Percentiles rank a stretch among this genome's conserved stretches.
phyloP scores from a whole-genome alignment of 169 alveolate genomes.

The Cyclospora cayetanensis region DNA sequence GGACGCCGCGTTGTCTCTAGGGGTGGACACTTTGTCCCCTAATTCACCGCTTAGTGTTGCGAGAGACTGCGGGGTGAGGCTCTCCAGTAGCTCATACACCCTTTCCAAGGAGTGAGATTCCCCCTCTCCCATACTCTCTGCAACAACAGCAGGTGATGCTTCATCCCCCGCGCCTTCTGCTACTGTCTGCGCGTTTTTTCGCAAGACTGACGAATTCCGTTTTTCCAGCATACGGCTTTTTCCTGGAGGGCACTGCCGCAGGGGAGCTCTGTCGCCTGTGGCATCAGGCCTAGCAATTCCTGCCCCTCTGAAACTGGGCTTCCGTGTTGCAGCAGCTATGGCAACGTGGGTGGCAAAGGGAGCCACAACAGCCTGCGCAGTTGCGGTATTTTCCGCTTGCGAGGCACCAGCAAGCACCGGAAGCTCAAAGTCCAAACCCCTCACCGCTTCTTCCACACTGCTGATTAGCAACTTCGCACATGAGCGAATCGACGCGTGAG shows the following conservation, averaged over 20 bases:
- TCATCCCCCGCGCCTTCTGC: not conserved
- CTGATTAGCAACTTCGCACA: conserved; percentile 2
- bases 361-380: not conserved
- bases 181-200: no score
- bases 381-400: not conserved
- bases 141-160: conserved; percentile 5
- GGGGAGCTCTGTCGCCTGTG: no score
- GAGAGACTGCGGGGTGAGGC: no score
- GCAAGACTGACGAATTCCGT: no score
- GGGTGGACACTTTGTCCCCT: no score
- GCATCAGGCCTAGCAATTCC: no score
- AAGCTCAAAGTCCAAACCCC: not conserved
- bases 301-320: no score
- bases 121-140: not conserved
- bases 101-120: not conserved
- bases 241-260: no score
- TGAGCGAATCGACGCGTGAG: conserved; percentile 18
- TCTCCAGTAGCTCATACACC: not conserved
- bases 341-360: not conserved
- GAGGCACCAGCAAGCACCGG: not conserved
- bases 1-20: no score
- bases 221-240: no score
- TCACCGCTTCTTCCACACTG: not conserved
- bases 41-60: no score
- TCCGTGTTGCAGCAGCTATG: not conserved